phyloP scores from a whole-genome alignment of 108 stramenopile genomes.

The Nannochloropsis gaditana region DNA sequence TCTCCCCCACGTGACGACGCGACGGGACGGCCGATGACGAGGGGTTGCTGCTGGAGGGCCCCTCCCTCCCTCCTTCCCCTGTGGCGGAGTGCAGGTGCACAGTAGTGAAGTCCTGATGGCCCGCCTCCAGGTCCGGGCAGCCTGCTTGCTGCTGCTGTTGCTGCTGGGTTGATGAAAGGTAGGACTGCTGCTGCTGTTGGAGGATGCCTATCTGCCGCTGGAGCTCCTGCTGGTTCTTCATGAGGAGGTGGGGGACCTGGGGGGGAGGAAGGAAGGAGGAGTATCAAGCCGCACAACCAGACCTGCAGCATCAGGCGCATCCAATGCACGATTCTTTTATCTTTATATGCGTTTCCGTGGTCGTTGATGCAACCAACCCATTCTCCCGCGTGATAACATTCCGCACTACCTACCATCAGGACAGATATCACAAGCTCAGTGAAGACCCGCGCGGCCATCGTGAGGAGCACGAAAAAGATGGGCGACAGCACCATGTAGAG shows the following conservation, averaged over 20 bases:
- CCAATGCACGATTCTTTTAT: too few species aligned
- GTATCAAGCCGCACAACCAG: background rate
- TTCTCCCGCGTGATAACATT: too few species aligned
- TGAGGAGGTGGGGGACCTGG: background rate
- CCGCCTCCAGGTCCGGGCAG: background rate
- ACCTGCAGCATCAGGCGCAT: background rate
- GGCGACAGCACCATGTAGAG: constrained; percentile 9
- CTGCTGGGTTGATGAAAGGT: background rate
- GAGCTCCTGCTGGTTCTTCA: background rate
- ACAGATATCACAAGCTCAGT: background rate
- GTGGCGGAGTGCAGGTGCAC: background rate
- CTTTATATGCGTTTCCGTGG: too few species aligned
- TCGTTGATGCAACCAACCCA: too few species aligned
- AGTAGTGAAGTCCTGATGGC: background rate
- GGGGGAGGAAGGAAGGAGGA: background rate
- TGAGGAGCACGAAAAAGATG: background rate
- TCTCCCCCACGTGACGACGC: background rate
- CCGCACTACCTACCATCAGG: background rate
- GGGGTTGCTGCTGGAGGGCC: background rate
- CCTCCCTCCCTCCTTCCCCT: background rate
- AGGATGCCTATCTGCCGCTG: background rate
- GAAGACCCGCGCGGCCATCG: constrained; percentile 1
- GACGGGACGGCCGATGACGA: background rate
- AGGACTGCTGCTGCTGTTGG: background rate
- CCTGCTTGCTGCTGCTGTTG: constrained; percentile 19